These are phyloP conservation scores for Bombardia bombarda DNA, from an alignment of 495 filamentous ascomycete genomes.

Conservation along the genomic window DNA sequence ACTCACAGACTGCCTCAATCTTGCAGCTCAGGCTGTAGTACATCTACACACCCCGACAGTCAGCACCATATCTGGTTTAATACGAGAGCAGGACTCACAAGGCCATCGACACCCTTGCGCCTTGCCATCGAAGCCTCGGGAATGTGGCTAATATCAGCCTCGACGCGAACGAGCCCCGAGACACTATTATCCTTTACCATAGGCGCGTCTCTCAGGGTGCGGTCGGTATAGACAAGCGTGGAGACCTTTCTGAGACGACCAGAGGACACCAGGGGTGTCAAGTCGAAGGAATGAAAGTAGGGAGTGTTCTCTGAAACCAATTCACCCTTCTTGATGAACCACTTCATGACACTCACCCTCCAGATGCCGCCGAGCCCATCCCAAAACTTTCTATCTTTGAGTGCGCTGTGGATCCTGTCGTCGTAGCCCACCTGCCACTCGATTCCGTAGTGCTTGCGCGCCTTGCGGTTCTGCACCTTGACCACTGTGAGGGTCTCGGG, in stretches of 20 bases:
- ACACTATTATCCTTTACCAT: slow-evolving; percentile 19
- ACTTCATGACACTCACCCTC: slow-evolving; percentile 22
- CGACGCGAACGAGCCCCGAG: slow-evolving; percentile 15
- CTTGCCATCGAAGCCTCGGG: slow-evolving; percentile 16
- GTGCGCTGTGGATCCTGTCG: slow-evolving; percentile 18
- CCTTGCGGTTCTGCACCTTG: slow-evolving; percentile 33
- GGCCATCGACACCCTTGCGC: slow-evolving; percentile 18
- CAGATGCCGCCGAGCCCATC: slow-evolving; percentile 16
- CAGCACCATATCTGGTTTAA: neutral
- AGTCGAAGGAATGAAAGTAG: slow-evolving; percentile 13
- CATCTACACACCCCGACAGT: neutral
- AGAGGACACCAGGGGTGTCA: slow-evolving; percentile 12
- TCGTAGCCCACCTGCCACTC: slow-evolving; percentile 21
- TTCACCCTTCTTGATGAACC: slow-evolving; percentile 25
- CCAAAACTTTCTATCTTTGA: slow-evolving; percentile 18
- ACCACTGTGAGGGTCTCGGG: slow-evolving; percentile 32
- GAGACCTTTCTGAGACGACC: slow-evolving; percentile 17
- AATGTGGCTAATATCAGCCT: slow-evolving; percentile 23
- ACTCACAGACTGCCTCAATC: slow-evolving; percentile 25
- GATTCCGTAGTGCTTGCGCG: slow-evolving; percentile 45
- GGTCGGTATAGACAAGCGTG: slow-evolving; percentile 20
- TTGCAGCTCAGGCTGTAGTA: slow-evolving; percentile 21
- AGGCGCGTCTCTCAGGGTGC: slow-evolving; percentile 12
- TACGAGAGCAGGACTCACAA: neutral
- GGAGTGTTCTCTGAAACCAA: slow-evolving; percentile 24